Conservation (phyloP, 768 basidiomycete species). For the Aureoboletus auriporus region DNA sequence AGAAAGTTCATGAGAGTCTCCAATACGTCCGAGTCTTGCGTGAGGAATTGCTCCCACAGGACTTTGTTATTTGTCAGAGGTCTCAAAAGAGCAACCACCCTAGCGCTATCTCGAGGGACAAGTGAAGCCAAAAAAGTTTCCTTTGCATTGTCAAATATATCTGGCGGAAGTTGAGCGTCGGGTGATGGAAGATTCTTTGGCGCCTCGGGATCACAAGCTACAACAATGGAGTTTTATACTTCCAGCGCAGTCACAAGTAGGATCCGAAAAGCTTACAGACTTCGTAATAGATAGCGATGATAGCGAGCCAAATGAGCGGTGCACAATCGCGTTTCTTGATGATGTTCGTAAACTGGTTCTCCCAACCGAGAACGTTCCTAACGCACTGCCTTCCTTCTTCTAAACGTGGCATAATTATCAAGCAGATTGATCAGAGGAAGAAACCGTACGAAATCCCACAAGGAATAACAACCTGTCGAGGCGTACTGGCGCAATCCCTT, state of each 20-base stretch:
- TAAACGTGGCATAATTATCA: neutral
- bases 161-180: neutral
- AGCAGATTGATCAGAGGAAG: too few relatives aligned
- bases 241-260: neutral
- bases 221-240: neutral
- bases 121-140: constrained; percentile 1
- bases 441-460: too few relatives aligned
- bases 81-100: too few relatives aligned
- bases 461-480: too few relatives aligned
- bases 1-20: constrained; percentile 7
- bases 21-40: neutral
- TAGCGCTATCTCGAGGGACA: constrained; percentile 9
- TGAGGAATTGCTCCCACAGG: constrained; percentile 10
- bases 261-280: constrained; percentile 4
- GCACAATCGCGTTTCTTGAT: constrained; percentile 6
- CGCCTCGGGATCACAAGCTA: neutral
- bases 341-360: constrained; percentile 3
- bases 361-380: constrained; percentile 8
- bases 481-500: too few relatives aligned
- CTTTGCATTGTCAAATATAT: constrained; percentile 10
- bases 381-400: constrained; percentile 16
- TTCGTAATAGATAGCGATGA: constrained; percentile 16
- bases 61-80: constrained; percentile 10
- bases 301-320: constrained; percentile 14
- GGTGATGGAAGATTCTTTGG: neutral